Evolutionary conservation across 345 rosid species (phyloP).

Genomic region (Dipteronia sinensis): DNA sequence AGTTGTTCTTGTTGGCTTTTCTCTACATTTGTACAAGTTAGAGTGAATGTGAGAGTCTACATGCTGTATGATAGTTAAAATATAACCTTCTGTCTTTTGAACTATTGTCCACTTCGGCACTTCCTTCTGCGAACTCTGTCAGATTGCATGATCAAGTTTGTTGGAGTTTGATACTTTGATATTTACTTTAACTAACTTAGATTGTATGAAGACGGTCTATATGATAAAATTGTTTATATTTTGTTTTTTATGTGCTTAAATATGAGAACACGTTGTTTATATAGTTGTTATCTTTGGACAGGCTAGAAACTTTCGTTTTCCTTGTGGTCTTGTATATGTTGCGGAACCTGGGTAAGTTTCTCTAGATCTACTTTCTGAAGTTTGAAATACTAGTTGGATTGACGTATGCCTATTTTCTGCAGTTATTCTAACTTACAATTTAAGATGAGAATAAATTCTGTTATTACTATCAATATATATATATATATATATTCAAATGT

Average conservation of each 20-base stretch:
- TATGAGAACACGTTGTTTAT: constrained; percentile 9
- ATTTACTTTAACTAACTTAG: not conserved
- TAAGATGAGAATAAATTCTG: not conserved
- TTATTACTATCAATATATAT: not conserved
- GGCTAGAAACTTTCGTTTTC: constrained; percentile 93
- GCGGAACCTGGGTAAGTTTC: constrained; percentile 86
- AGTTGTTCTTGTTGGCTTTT: not conserved
- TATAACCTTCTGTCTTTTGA: not conserved
- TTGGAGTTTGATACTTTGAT: not conserved
- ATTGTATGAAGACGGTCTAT: not conserved
- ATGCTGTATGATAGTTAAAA: not conserved
- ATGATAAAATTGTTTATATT: not conserved
- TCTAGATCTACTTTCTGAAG: constrained; percentile 9
- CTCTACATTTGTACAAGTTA: too few relatives aligned
- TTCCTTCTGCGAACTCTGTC: not conserved
- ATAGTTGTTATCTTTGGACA: constrained; percentile 37
- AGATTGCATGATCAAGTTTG: not conserved
- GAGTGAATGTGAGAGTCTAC: not conserved
- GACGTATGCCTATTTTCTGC: not conserved
- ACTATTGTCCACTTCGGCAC: not conserved
- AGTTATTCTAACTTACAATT: not conserved
- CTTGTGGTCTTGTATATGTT: constrained; percentile 88
- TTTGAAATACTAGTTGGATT: not conserved
- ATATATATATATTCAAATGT: too few relatives aligned
- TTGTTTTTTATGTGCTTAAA: constrained; percentile 6